Evolutionary conservation across 225 moss, liverwort and hornwort genomes (phyloP), one percentile per base, ranked within the genome.

Genomic region (Asterella californica): DNA sequence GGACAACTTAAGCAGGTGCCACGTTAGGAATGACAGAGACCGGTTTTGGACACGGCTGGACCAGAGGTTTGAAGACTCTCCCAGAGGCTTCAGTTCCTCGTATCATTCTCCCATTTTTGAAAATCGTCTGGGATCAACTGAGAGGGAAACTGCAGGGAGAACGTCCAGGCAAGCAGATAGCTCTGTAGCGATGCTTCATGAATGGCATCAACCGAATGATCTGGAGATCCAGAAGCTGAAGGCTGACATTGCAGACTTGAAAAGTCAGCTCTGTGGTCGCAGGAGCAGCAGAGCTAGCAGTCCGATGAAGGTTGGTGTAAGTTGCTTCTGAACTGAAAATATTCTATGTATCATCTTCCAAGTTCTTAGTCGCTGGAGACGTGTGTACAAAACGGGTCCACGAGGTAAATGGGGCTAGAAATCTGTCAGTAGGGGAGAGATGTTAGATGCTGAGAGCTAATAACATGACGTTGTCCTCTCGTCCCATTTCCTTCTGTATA

Each of bases 51-150:
- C 60, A 59, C 69, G 21, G 62, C 74, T 86, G n/a, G 66, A 86
- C 22, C 60, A 79, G 42, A 84, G 79, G 72, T 74, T 70, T 67
- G 84, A 83, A 74, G 78, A 78, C 12, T 81, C 77, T 70, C 86
- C 86, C 18, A 47, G 73, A 80, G 86, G 86, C 15, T 89, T 87
- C 73, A 80, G 79, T 70, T 83, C 84, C 3, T 68, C 84, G 42
- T 86, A 86, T 60, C 61, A 82, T 1, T 89, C 86, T 49, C 86
- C 88, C 48, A 79, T 88, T 47, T 88, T 71, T 81, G 86, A 82
- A 52, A 61, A 76, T 17, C 33, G 78, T 19, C 47, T 57, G 46
- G 29, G 25, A 72, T 10, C 38, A 36, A 15, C 21, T 24, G 61
- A 54, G 34, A 75, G 49, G 6, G 63, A 45, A 2, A 27, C 49